A percentile compares a stretch with the other conserved stretches of the same genome.
Conservation (phyloP, 192 early-diverging fungal species). For the Geranomyces variabilis region DNA sequence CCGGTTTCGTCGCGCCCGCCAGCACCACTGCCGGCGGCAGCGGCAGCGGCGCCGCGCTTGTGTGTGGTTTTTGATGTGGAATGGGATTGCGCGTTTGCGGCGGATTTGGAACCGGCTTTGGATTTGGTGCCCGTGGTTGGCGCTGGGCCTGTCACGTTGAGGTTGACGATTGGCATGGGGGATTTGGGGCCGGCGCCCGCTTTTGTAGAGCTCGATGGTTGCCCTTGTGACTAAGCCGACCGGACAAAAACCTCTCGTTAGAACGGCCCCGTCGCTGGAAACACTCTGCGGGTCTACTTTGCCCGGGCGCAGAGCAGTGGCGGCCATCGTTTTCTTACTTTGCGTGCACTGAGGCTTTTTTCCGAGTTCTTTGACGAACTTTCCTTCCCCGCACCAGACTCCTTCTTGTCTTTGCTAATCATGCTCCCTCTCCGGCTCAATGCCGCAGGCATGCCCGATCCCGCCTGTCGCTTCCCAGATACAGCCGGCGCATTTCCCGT, state of each 20-base stretch:
- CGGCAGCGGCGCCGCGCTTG: too few relatives aligned
- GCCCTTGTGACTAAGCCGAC: too few relatives aligned
- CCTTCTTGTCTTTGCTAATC: neutral
- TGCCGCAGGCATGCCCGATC: neutral
- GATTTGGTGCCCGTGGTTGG: neutral
- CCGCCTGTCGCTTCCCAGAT: neutral
- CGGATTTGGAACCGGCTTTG: neutral
- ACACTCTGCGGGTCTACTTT: too few relatives aligned
- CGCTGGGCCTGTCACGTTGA: neutral
- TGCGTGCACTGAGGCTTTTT: neutral
- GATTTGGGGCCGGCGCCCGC: neutral
- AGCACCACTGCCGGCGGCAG: too few relatives aligned
- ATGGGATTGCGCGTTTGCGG: neutral
- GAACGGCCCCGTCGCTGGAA: too few relatives aligned
- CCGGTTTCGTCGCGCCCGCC: too few relatives aligned
- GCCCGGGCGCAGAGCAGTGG: too few relatives aligned
- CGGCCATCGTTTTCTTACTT: too few relatives aligned
- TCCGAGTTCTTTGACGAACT: neutral
- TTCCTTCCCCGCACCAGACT: slow-evolving; percentile 6
- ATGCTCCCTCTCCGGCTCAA: neutral
- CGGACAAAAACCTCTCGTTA: too few relatives aligned
- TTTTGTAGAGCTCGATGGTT: neutral
- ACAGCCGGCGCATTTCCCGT: neutral
- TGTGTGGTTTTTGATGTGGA: neutral
- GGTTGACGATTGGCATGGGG: slow-evolving; percentile 6